Evolutionary conservation across 176 grass and related monocot genomes (phyloP), one percentile per base, ranked within the genome.

Genomic region (Oryza brachyantha): DNA sequence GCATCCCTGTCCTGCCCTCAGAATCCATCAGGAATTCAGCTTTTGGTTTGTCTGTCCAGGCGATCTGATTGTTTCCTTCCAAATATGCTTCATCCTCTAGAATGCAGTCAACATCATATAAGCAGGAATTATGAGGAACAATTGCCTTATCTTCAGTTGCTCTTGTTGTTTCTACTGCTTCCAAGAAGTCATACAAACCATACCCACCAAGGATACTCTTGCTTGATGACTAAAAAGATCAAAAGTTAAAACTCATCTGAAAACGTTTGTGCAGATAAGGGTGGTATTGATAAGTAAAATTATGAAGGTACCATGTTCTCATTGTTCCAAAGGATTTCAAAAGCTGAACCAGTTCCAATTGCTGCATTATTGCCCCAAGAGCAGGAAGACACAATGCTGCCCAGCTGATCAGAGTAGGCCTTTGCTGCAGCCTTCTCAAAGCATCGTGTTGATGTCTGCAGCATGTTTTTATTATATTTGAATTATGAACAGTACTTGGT

Each of bases 391-490:
- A 93, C 91, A 74, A 90, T 48, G 76, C 64, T 83, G 45, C 46
- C 42, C 61, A 93, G 41, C 27, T 86, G 86, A 87, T 93, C 91
- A 64, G 70, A 82, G 16, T 82, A 52, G 10, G 72, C 38, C 76
- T 93, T 93, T 58, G 85, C 91, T 68, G 84, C 87, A 80, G 78
- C 66, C 83, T 78, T 85, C 74, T 85, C 74, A 32, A 93, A 93
- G 65, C 78, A 88, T 80, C 88, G 85, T 60, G 67, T 69, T 46
- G 85, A 74, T 72, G 69, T 88, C 87, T 90, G 78, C 25, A 50
- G 38, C 57, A 87, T 79, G 37, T 81, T 86, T 86, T 29, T 34
- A 3, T 52, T 71, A 71, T 67, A 32, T 61, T 73, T 17, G 17
- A 34, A 70, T 34, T 55, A 58, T 39, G 28, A 67, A 40, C 31